These are phyloP conservation scores for Moricandia arvensis DNA, from an alignment of 345 rosid species.

Conservation along the genomic window DNA sequence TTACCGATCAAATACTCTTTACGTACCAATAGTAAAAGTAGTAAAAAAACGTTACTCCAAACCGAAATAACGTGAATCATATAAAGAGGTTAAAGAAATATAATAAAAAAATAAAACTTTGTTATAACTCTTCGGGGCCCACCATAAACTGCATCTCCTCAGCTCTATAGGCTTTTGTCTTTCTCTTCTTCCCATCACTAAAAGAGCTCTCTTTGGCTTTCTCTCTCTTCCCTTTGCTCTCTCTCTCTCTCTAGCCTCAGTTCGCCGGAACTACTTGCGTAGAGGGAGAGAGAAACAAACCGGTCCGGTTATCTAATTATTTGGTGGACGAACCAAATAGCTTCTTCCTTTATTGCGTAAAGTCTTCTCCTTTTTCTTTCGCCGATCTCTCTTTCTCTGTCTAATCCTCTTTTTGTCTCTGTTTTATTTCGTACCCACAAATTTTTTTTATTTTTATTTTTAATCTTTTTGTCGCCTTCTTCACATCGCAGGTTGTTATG, in stretches of 20 bases:
- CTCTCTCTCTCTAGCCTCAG: conserved; percentile 25
- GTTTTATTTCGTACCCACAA: background rate
- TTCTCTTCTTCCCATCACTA: background rate
- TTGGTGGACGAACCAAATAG: background rate
- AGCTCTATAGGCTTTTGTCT: conserved; percentile 5
- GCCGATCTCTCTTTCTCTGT: conserved; percentile 25
- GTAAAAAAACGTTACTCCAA: conserved; percentile 1
- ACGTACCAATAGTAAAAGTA: background rate
- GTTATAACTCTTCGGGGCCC: conserved; percentile 13
- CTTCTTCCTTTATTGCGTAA: conserved; percentile 29
- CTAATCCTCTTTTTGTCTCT: conserved; percentile 15
- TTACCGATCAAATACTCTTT: background rate
- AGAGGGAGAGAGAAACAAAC: conserved; percentile 27
- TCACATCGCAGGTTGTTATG: conserved; percentile 13
- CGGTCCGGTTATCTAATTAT: conserved; percentile 11
- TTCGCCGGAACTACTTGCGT: conserved; percentile 13
- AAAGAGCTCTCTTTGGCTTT: background rate
- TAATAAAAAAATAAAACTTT: background rate
- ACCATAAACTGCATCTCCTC: conserved; percentile 34
- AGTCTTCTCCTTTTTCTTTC: background rate
- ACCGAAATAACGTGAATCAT: conserved; percentile 19
- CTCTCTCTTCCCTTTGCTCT: background rate
- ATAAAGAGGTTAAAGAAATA: background rate
- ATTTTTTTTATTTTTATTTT: background rate
- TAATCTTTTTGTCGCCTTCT: background rate